Base-by-base conservation (phyloP, 1,139 yeast genomes). In the Zygoascus hellenicus region DNA sequence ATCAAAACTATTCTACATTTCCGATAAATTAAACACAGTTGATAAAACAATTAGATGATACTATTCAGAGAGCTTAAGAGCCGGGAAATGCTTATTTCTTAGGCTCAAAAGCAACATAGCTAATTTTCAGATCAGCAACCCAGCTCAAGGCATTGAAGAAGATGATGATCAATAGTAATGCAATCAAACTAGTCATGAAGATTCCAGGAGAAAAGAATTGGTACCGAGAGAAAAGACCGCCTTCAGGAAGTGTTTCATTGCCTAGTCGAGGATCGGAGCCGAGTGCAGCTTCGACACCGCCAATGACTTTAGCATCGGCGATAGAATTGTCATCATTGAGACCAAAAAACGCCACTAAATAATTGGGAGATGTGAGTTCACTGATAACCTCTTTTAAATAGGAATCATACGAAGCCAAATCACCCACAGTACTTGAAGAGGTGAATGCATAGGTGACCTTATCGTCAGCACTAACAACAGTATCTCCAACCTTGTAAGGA, bases 61-160 rank as follows among this genome's bases (percentile, higher is more conserved):
- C 26, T 22, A 22, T 22, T 22, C 7, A 22, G 7, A 22, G 7
- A 7, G 26, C 26, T n/a, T 22, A 22, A 22, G 26, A 22, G 7
- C 42, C 15, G 13, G 14, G 10, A 15, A 38, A n/a, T 38, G 30
- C 16, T 13, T 22, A 36, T 13, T 38, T 44, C 43, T 44, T 31
- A 9, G 56, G 51, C 30, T 83, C 94, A 61, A 85, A 84, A 13
- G 92, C 80, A 52, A 75, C 74, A 71, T 83, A 82, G 52, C 88
- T 75, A 54, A 84, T 79, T 63, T 83, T 79, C 60, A 85, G 69
- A 26, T 79, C 67, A 14, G 74, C 58, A 48, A 83, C 67, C 84
- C 92, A 83, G 44, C 71, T 55, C 53, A 84, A 69, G 6, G 87
- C 87, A 42, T 71, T 67, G 48, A 69, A 61, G 54, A 83, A 68